A percentile compares a stretch with the other conserved stretches of the same genome.
Evolutionary conservation across 1,284 basidiomycete genomes (phyloP).

Genomic region (Dichomitus squalens): DNA sequence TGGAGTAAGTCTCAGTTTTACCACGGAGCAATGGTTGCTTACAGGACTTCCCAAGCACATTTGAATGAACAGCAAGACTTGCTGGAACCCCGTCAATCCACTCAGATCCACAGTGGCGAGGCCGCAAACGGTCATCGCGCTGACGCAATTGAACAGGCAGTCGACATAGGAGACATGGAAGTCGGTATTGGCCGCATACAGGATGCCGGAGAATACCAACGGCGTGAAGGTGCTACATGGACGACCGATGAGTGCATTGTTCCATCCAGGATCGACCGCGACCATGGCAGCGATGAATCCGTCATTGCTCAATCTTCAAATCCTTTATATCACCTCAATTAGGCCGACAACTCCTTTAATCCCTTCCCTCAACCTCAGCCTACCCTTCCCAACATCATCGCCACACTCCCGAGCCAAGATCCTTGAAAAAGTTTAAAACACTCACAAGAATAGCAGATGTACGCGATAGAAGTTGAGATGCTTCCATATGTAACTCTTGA

Average conservation of each 20-base stretch:
- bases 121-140: conserved; percentile 80
- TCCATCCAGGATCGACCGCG: too few species aligned
- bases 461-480: conserved; percentile 75
- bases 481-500: conserved; percentile 32
- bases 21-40: background rate
- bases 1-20: background rate
- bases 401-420: background rate
- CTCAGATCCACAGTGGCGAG: conserved; percentile 77
- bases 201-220: conserved; percentile 70
- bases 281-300: too few species aligned
- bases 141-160: conserved; percentile 74
- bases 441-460: conserved; percentile 59
- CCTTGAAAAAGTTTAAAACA: conserved; percentile 7
- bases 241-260: too few species aligned
- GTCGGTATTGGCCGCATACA: conserved; percentile 75
- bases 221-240: conserved; percentile 68
- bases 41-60: conserved; percentile 77
- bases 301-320: too few species aligned
- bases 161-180: conserved; percentile 73
- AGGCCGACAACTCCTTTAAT: too few species aligned
- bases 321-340: too few species aligned
- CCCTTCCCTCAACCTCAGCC: too few species aligned
- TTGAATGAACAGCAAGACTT: conserved; percentile 70
- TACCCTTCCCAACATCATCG: too few species aligned
- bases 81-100: conserved; percentile 74